Evolutionary conservation across 2,329 filamentous ascomycete genomes (phyloP).

Genomic region (Colletotrichum coccodes): DNA sequence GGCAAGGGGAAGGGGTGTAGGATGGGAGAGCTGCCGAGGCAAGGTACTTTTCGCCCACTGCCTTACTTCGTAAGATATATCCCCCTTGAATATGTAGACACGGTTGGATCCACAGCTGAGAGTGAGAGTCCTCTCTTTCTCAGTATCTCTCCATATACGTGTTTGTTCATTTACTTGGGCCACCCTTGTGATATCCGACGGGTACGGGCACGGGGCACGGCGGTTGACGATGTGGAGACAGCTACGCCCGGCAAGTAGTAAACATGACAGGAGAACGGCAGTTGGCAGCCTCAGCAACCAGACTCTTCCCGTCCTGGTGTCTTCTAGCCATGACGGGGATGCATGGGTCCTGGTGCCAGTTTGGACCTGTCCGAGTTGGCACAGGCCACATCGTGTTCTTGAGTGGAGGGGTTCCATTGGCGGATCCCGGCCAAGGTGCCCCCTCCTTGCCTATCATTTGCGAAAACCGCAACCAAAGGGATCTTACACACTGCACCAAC

Average conservation of each 20-base stretch:
- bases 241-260: constrained; percentile 8
- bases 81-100: neutral
- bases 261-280: constrained; percentile 25
- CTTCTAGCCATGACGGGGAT: neutral
- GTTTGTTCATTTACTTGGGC: neutral
- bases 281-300: constrained; percentile 8
- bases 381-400: neutral
- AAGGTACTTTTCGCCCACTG: neutral
- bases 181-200: constrained; percentile 11
- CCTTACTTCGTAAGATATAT: neutral
- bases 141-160: neutral
- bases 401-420: neutral
- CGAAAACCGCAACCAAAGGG: neutral
- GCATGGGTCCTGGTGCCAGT: neutral
- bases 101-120: neutral
- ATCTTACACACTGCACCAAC: neutral
- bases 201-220: constrained; percentile 19
- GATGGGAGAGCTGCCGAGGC: neutral
- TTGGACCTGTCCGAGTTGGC: neutral
- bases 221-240: constrained; percentile 22
- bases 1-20: neutral
- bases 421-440: neutral
- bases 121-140: neutral
- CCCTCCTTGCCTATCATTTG: neutral
- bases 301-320: neutral